phyloP scores from a whole-genome alignment of 2,329 filamentous ascomycete species.

The Fusarium begoniae region DNA sequence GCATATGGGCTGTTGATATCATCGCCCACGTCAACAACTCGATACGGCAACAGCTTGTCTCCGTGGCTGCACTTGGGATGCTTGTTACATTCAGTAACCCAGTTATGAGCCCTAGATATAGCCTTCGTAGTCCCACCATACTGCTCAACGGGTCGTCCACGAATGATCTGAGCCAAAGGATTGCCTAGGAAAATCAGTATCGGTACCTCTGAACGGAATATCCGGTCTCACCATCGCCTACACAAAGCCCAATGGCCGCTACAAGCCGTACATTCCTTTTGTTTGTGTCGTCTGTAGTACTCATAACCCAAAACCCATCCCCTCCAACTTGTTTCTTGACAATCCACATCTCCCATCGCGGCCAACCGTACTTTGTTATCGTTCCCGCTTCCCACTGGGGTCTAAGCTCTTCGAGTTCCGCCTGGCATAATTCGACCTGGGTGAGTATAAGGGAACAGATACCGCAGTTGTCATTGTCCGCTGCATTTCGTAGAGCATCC shows the following conservation, averaged over 20 bases:
- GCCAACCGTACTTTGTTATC: background rate
- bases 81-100: background rate
- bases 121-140: background rate
- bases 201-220: accelerated
- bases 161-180: background rate
- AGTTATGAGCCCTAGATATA: background rate
- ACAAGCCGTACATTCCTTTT: background rate
- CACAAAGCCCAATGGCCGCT: conserved; percentile 4
- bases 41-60: background rate
- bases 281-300: accelerated
- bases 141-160: background rate
- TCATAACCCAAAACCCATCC: conserved; percentile 6
- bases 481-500: background rate
- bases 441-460: background rate
- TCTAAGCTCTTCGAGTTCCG: background rate
- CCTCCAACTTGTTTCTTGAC: background rate
- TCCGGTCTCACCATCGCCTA: background rate
- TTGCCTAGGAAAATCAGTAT: background rate
- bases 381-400: background rate
- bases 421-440: background rate
- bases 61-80: background rate
- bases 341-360: conserved; percentile 7
- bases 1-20: background rate
- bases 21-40: background rate
- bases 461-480: background rate